Evolutionary conservation across 169 alveolate species (phyloP).

Genomic region (Pseudocohnilembus persalinus): DNA sequence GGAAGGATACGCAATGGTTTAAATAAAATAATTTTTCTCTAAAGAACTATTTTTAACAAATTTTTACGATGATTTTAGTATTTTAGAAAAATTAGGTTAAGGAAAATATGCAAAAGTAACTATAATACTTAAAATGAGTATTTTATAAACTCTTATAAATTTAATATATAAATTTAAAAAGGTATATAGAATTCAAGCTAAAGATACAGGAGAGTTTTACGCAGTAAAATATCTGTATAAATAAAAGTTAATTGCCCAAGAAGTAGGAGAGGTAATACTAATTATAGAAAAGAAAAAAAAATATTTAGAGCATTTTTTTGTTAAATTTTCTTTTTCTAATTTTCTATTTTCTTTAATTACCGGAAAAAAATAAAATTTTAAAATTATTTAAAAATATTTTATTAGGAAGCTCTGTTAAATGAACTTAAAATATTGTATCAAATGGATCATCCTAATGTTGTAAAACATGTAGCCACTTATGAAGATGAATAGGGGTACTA

Average conservation of each 20-base stretch:
- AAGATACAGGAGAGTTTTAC: not conserved
- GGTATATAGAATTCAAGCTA: slow-evolving; percentile 14
- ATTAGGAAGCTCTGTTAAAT: slow-evolving; percentile 13
- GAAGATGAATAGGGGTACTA: slow-evolving; percentile 51
- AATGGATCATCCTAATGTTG: slow-evolving; percentile 37
- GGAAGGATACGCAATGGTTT: slow-evolving; percentile 3
- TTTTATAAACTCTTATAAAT: not conserved
- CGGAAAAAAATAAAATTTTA: not conserved
- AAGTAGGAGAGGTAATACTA: slow-evolving; percentile 7
- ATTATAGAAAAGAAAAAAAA: not conserved
- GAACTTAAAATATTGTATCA: slow-evolving; percentile 29
- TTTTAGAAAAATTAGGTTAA: slow-evolving; percentile 10
- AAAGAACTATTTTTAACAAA: slow-evolving; percentile 12
- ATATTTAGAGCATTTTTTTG: not conserved
- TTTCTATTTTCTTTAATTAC: not conserved
- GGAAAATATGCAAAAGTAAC: slow-evolving; percentile 30
- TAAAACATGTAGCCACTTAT: slow-evolving; percentile 34
- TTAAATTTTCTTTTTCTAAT: too few relatives aligned
- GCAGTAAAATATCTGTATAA: slow-evolving; percentile 29
- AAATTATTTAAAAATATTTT: not conserved
- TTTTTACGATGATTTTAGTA: slow-evolving; percentile 16
- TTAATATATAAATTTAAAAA: not conserved
- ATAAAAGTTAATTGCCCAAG: slow-evolving; percentile 8
- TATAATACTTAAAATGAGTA: not conserved
- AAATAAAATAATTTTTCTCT: slow-evolving; percentile 7